Conservation (phyloP, 2,329 filamentous ascomycete species). For the Spiromastix sp. region DNA sequence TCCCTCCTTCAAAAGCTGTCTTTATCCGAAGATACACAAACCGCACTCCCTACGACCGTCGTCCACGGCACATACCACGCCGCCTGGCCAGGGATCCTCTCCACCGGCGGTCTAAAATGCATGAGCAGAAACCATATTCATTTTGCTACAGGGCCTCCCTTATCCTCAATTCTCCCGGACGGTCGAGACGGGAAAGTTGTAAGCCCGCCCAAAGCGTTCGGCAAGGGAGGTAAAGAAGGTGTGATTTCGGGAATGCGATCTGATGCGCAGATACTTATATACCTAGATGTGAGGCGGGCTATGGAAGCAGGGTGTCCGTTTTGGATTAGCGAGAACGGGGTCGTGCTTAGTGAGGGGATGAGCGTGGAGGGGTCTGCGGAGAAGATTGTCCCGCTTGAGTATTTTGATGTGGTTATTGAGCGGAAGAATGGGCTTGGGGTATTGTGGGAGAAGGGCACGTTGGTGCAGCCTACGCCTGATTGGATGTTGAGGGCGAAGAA, state of each 20-base stretch:
- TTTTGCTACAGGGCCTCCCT: constrained; percentile 65
- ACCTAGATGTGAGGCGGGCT: constrained; percentile 60
- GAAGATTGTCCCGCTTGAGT: constrained; percentile 54
- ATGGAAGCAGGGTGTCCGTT: constrained; percentile 55
- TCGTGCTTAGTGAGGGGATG: constrained; percentile 51
- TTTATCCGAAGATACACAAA: constrained; percentile 31
- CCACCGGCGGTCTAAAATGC: constrained; percentile 63
- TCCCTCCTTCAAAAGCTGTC: constrained; percentile 61
- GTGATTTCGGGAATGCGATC: constrained; percentile 73
- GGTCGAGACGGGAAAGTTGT: constrained; percentile 10
- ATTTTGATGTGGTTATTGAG: constrained; percentile 64
- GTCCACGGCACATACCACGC: constrained; percentile 85
- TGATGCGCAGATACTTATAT: constrained; percentile 67
- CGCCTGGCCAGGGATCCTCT: constrained; percentile 65
- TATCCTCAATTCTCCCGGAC: constrained; percentile 23
- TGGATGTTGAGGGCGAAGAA: constrained; percentile 29
- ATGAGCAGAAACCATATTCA: constrained; percentile 89
- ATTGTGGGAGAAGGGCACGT: constrained; percentile 51
- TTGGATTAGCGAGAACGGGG: constrained; percentile 70
- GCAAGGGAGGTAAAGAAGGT: constrained; percentile 14
- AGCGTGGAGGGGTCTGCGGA: constrained; percentile 46
- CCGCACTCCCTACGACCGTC: constrained; percentile 50
- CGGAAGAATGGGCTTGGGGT: constrained; percentile 63
- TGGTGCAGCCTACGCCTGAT: constrained; percentile 38
- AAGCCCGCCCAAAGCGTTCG: constrained; percentile 9